Percentiles rank a stretch among this genome's conserved stretches.
These are phyloP conservation scores for Globisporangium spiculum DNA, from an alignment of 352 stramenopile species.

Conservation along the genomic window DNA sequence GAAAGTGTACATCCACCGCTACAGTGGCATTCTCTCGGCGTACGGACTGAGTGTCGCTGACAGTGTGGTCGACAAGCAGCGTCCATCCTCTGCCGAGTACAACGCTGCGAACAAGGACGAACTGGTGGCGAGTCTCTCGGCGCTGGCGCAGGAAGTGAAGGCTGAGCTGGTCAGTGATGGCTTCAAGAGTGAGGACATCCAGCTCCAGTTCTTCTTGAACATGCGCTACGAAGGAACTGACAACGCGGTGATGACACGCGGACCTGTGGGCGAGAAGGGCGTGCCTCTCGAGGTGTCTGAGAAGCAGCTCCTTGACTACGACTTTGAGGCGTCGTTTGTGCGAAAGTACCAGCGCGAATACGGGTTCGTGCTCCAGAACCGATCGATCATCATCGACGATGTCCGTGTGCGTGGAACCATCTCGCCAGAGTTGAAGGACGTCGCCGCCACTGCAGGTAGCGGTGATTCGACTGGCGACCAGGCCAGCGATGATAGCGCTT, in stretches of 20 bases:
- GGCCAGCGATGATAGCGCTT: slow-evolving; percentile 16
- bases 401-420: slow-evolving; percentile 95
- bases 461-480: neutral
- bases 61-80: slow-evolving; percentile 96
- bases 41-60: slow-evolving; percentile 97
- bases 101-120: slow-evolving; percentile 40
- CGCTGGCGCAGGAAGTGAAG: slow-evolving; percentile 56
- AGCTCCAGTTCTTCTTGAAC: slow-evolving; percentile 96
- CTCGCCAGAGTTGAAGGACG: slow-evolving; percentile 64
- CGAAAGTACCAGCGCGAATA: slow-evolving; percentile 96
- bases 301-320: slow-evolving; percentile 58
- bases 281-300: slow-evolving; percentile 25
- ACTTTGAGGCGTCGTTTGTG: slow-evolving; percentile 87
- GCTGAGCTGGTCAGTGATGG: slow-evolving; percentile 74
- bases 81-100: slow-evolving; percentile 81
- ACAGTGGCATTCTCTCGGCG: slow-evolving; percentile 97
- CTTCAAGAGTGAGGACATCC: slow-evolving; percentile 89
- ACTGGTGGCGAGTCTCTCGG: slow-evolving; percentile 44
- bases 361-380: slow-evolving; percentile 95
- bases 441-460: neutral
- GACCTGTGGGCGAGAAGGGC: slow-evolving; percentile 46
- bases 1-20: slow-evolving; percentile 98
- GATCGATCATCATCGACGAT: slow-evolving; percentile 95
- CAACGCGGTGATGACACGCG: slow-evolving; percentile 95
- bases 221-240: slow-evolving; percentile 98